phyloP scores from a whole-genome alignment of 169 alveolate species.

The Cryptosporidium xiaoi region DNA sequence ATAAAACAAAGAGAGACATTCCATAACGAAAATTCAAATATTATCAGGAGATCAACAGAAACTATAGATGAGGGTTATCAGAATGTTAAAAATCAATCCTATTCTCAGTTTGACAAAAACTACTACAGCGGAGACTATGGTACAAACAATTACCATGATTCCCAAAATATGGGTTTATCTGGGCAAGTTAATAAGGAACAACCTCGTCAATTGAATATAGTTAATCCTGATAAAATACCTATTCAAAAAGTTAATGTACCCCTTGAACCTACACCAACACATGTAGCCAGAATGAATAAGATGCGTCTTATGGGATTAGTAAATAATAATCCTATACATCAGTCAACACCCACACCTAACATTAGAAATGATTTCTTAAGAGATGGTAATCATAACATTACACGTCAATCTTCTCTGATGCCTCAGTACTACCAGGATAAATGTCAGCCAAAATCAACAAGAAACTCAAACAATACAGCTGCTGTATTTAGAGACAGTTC shows the following conservation, averaged over 20 bases:
- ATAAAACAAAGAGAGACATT: constrained; percentile 2
- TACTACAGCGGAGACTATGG: constrained; percentile 3
- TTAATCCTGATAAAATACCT: constrained; percentile 49
- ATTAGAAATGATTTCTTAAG: background rate
- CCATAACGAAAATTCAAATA: constrained; percentile 20
- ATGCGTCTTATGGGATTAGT: constrained; percentile 45
- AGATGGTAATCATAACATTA: constrained; percentile 1
- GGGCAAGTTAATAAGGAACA: background rate
- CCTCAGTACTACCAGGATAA: constrained; percentile 64
- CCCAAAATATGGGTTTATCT: background rate
- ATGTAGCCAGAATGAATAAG: constrained; percentile 68
- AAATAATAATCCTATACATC: constrained; percentile 9
- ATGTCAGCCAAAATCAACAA: constrained; percentile 21
- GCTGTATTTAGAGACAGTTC: constrained; percentile 57
- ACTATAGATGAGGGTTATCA: background rate
- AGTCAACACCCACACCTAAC: constrained; percentile 21
- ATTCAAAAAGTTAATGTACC: constrained; percentile 44
- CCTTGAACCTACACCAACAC: constrained; percentile 70
- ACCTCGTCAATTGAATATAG: constrained; percentile 30
- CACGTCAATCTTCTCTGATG: constrained; percentile 62
- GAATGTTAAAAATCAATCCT: constrained; percentile 15
- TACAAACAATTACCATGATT: background rate
- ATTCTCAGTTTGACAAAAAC: constrained; percentile 22
- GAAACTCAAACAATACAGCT: constrained; percentile 34
- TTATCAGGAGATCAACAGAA: constrained; percentile 24